Conservation (phyloP, 2,329 filamentous ascomycete species). For the Dryadomyces sulphureus region DNA sequence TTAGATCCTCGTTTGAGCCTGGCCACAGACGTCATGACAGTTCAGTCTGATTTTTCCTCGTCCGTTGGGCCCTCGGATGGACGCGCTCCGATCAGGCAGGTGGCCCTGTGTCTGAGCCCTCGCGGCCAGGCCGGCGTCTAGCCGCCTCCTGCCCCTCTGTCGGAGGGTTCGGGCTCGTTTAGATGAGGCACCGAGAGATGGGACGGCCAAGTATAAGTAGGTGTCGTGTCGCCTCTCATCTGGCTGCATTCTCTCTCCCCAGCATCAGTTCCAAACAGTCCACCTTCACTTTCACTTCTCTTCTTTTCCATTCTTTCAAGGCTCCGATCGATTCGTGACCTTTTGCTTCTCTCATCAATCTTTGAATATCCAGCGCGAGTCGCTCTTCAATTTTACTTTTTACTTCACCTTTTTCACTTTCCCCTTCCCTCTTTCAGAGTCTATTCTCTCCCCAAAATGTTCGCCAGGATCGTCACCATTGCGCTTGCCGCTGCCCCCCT, state of each 20-base stretch:
- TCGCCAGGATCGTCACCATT: conserved; percentile 22
- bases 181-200: neutral
- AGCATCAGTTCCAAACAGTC: neutral
- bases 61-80: neutral
- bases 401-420: neutral
- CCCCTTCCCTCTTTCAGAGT: neutral
- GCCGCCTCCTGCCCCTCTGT: too few species aligned
- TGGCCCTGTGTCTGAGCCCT: neutral
- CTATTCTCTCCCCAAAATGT: conserved; percentile 13
- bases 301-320: neutral
- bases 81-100: neutral
- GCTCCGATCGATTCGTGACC: conserved; percentile 1
- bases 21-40: neutral
- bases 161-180: neutral
- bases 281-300: neutral
- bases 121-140: neutral
- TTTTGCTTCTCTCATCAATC: neutral
- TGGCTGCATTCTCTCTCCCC: neutral
- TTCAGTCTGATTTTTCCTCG: neutral
- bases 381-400: too few species aligned
- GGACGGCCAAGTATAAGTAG: neutral
- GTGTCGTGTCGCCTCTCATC: too few species aligned
- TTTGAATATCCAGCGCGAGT: too few species aligned
- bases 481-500: conserved; percentile 39
- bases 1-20: neutral